Base-by-base conservation (phyloP, 768 basidiomycete genomes). In the Polyporus arcularius region DNA sequence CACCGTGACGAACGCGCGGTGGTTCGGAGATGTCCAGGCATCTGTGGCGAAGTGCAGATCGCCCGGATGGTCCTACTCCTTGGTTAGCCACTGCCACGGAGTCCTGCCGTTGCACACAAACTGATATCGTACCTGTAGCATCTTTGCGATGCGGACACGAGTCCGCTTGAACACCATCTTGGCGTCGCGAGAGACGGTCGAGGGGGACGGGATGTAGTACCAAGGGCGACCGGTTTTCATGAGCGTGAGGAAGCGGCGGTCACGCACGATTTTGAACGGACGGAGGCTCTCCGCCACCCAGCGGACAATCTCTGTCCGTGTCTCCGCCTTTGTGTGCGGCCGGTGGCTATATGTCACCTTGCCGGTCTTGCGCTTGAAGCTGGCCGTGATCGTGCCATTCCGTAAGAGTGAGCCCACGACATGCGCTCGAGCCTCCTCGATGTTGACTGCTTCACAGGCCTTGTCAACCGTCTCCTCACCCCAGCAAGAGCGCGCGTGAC, bases 221-320 rank as follows among this genome's bases (percentile, higher is more conserved):
- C 70, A 65, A 0, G 73, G 77, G 4, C 72, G 61, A 1, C 74
- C 73, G 0, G 74, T 75, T 47, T 71, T 73, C 71, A 77, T 75
- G 3, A 76, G 57, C 12, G 15, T 64, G 15, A 58, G 42, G 55
- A 74, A 79, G 0, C 69, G 74, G 0, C 65, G 57, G 50, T 81
- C 76, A 16, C 73, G 64, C 5, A 78, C 70, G 16, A 78, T 76
- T 0, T 41, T 63, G 54, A 75, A 75, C 0, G 76, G 77, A 1
- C 69, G 65, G 35, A 69, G 58, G 51, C 66, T 72, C 58, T 78
- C 70, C 0, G 70, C n/a, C 0, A 78, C 71, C 79, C 76, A 79
- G 0, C 58, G 55, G 1, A 78, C 75, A 15, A 74, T 69, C 46
- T 75, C 66, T 0, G 67, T 73, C 30, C 73, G 39, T 18, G 64